Evolutionary conservation across 331 rosid genomes (phyloP).

Genomic region (Acacia concinna): DNA sequence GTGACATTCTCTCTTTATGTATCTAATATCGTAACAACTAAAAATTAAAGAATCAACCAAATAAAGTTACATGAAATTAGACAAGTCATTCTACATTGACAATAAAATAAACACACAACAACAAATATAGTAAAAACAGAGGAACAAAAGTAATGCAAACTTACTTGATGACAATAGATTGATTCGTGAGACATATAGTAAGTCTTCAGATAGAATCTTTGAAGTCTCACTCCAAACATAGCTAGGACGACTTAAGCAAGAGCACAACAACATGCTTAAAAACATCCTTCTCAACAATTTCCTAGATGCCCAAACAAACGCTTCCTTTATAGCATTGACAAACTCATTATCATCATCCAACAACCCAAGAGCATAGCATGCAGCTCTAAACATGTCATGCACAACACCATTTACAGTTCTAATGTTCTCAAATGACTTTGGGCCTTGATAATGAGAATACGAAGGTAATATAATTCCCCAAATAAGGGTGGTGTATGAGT

Average conservation of each 20-base stretch:
- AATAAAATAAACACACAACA: too few species aligned
- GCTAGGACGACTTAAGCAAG: background rate
- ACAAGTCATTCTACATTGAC: too few species aligned
- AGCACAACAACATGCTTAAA: background rate
- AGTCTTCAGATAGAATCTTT: too few species aligned
- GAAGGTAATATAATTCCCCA: background rate
- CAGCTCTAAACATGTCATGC: background rate
- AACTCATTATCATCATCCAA: background rate
- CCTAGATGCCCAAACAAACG: background rate
- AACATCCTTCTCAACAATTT: too few species aligned
- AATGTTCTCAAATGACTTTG: background rate
- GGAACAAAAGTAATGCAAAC: too few species aligned
- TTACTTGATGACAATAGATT: too few species aligned
- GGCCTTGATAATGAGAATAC: background rate
- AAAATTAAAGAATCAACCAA: too few species aligned
- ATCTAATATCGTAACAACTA: too few species aligned
- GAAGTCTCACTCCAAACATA: background rate
- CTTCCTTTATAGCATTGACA: background rate
- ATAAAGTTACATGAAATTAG: too few species aligned
- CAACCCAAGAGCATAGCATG: background rate
- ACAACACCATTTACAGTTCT: background rate
- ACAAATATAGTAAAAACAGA: too few species aligned
- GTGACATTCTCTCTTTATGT: too few species aligned
- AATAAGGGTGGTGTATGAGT: background rate
- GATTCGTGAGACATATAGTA: too few species aligned